phyloP scores from a whole-genome alignment of 2,329 filamentous ascomycete genomes.

The Aureobasidium pullulans region DNA sequence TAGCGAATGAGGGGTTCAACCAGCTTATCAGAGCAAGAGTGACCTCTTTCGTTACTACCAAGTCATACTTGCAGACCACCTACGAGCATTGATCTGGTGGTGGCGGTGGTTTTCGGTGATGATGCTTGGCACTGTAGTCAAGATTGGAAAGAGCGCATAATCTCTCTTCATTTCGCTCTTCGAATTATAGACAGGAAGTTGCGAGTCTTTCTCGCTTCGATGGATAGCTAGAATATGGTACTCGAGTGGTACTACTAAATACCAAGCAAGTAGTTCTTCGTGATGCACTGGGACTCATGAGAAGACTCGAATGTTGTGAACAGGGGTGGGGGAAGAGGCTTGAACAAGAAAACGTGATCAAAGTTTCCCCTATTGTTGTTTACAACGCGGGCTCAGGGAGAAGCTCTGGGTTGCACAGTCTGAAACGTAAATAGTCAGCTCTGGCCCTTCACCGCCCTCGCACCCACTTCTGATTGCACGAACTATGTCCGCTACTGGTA shows the following conservation, averaged over 20 bases:
- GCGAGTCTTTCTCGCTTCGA: too few species aligned
- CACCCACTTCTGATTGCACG: conserved; percentile 20
- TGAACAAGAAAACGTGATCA: neutral
- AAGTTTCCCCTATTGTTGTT: conserved; percentile 7
- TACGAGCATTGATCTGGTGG: too few species aligned
- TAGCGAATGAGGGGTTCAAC: too few species aligned
- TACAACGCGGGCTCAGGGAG: neutral
- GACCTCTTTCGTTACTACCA: too few species aligned
- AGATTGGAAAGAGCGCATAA: too few species aligned
- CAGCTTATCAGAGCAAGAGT: too few species aligned
- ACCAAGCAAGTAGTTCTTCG: neutral
- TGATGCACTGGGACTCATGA: neutral
- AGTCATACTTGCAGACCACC: too few species aligned
- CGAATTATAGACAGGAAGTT: too few species aligned
- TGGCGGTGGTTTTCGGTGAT: too few species aligned
- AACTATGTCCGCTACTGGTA: conserved; percentile 54
- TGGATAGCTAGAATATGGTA: neutral
- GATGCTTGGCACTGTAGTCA: too few species aligned
- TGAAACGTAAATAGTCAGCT: conserved; percentile 7
- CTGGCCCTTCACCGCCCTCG: conserved; percentile 10
- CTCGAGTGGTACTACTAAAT: neutral
- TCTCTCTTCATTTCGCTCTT: too few species aligned
- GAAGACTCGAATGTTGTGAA: neutral
- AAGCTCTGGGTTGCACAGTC: neutral
- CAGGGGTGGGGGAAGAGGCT: neutral